Base-by-base conservation (phyloP, 2,329 filamentous ascomycete species). In the Fusarium hainanense region DNA sequence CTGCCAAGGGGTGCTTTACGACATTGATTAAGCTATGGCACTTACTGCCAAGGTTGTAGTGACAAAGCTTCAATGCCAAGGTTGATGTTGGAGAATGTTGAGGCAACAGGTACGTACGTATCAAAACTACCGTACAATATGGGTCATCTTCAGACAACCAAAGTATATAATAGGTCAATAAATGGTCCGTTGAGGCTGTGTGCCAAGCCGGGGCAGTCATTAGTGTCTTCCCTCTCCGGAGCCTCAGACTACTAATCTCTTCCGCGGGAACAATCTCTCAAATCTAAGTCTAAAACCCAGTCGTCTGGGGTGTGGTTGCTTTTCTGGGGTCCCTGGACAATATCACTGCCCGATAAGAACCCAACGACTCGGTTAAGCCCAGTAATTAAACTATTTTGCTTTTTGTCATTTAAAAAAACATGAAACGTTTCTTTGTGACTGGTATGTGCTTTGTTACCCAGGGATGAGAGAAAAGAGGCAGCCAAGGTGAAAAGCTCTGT, bases 361-460 rank as follows among this genome's bases (percentile, higher is more conserved):
- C 72, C 72, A 74, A 72, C 66, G 62, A 57, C 62, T 69, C 66
- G 72, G 72, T 70, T 72, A 62, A 63, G 68, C 63, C 68, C 58
- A 49, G 58, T 64, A 75, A 74, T 74, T 75, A 64, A 74, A 74
- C 69, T 55, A 54, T 46, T 28, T 59, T 34, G 30, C 16, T 20
- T 61, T 42, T n/a, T 7, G 34, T 44, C 51, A 44, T 54, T 23
- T 41, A 30, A 20, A 59, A 57, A 47, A 16, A 20, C 46, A 21
- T 51, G 49, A 41, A 51, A 41, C 49, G 49, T 41, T 51, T 58
- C 16, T 18, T 1, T 46, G 2, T 46, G 4, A 13, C 43, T 32
- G 12, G 27, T 11, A 30, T 32, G 27, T 43, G 41, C 41, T 43
- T 43, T 48, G 48, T 43, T 48, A 48, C 43, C 21, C 58, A 59